These are phyloP conservation scores for Zymoseptoria brevis DNA, from an alignment of 2,329 filamentous ascomycete species.

Conservation along the genomic window DNA sequence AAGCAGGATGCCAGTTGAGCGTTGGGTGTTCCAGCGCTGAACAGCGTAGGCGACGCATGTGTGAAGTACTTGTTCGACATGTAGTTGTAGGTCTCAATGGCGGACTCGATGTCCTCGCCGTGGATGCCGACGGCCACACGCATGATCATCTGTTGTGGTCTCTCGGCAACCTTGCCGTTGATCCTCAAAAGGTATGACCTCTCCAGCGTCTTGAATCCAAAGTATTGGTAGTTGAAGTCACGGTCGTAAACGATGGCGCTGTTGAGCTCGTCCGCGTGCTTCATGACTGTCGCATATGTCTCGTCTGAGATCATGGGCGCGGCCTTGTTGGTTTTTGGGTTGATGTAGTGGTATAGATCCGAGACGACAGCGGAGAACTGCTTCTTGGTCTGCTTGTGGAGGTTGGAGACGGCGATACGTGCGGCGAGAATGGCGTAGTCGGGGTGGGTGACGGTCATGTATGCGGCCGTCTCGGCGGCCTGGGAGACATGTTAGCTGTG, in stretches of 20 bases:
- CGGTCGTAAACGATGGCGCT: constrained; percentile 98
- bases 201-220: constrained; percentile 98
- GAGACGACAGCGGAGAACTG: constrained; percentile 94
- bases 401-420: constrained; percentile 96
- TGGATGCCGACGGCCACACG: constrained; percentile 96
- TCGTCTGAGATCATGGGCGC: constrained; percentile 93
- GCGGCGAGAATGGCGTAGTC: constrained; percentile 98
- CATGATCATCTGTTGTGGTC: constrained; percentile 99
- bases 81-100: constrained; percentile 95
- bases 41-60: constrained; percentile 93
- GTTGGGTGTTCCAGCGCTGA: constrained; percentile 93
- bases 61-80: constrained; percentile 99
- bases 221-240: constrained; percentile 99
- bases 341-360: constrained; percentile 92
- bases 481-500: constrained; percentile 33
- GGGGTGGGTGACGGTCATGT: constrained; percentile 99
- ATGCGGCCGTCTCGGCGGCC: constrained; percentile 97
- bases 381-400: constrained; percentile 99
- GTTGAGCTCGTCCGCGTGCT: constrained; percentile 93
- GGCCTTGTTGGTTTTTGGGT: constrained; percentile 74
- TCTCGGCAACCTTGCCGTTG: constrained; percentile 90
- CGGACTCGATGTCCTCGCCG: constrained; percentile 87
- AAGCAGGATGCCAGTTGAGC: constrained; percentile 97
- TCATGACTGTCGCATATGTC: constrained; percentile 89
- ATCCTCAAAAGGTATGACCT: constrained; percentile 95